Evolutionary conservation across 1,139 yeast genomes (phyloP).

Genomic region (Protomyces inundatus): DNA sequence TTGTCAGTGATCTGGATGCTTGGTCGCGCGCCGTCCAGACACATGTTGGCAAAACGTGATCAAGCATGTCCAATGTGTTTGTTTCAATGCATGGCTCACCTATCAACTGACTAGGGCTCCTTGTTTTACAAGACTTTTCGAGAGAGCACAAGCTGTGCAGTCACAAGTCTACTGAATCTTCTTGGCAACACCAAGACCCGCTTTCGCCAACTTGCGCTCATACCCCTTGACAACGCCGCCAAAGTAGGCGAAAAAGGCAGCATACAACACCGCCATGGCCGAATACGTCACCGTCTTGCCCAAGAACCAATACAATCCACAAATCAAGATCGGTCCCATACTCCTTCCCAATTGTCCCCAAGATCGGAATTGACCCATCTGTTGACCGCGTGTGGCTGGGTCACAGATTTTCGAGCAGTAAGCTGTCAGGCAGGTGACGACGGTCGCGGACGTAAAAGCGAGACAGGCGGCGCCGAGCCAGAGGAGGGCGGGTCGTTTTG

Average conservation of each 20-base stretch:
- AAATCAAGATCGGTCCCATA: conserved; percentile 22
- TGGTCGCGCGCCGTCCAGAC: neutral
- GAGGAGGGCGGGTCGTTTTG: conserved; percentile 1
- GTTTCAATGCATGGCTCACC: too few relatives aligned
- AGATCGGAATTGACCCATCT: conserved; percentile 22
- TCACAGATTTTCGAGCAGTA: conserved; percentile 18
- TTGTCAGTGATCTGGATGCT: neutral
- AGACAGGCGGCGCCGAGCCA: conserved; percentile 23
- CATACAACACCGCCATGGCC: conserved; percentile 5
- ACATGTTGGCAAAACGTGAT: neutral
- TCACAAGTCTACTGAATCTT: neutral
- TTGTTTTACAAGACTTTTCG: too few relatives aligned
- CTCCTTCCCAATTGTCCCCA: conserved; percentile 25
- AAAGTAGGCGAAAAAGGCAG: conserved; percentile 7
- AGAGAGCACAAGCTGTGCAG: too few relatives aligned
- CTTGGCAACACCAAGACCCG: neutral
- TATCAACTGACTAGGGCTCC: too few relatives aligned
- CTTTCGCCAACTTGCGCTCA: neutral
- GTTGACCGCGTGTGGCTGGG: conserved; percentile 5
- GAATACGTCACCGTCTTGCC: conserved; percentile 23
- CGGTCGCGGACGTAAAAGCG: conserved; percentile 25
- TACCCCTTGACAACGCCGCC: conserved; percentile 2
- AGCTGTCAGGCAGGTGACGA: conserved; percentile 20
- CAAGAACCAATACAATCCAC: conserved; percentile 25
- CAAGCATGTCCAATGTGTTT: too few relatives aligned